A percentile compares a stretch with the other conserved stretches of the same genome.
Conservation (phyloP, 495 filamentous ascomycete genomes). For the Annulohypoxylon moriforme region DNA sequence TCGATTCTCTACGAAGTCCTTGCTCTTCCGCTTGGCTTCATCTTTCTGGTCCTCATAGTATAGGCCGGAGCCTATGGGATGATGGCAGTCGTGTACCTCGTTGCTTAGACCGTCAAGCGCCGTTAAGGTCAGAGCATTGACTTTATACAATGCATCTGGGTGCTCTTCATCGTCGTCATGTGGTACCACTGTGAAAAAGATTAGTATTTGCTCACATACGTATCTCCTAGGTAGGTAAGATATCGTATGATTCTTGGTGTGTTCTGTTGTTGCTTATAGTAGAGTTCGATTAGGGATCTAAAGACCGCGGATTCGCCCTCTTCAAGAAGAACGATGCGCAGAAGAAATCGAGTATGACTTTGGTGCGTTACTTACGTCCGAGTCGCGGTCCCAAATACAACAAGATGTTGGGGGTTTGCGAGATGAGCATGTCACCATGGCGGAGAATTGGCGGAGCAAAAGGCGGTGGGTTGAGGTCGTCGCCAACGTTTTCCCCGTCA, state of each 20-base stretch:
- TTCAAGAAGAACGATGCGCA: background rate
- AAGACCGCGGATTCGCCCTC: background rate
- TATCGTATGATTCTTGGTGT: background rate
- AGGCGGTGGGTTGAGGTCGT: slow-evolving; percentile 66
- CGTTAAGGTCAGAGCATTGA: slow-evolving; percentile 70
- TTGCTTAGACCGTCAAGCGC: slow-evolving; percentile 72
- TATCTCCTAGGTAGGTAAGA: too few species aligned
- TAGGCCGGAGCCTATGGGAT: slow-evolving; percentile 64
- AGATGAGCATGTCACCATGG: slow-evolving; percentile 67
- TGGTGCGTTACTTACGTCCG: slow-evolving; percentile 41
- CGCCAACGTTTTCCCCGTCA: slow-evolving; percentile 50
- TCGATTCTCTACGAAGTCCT: slow-evolving; percentile 65
- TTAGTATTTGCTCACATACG: background rate
- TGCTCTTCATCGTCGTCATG: slow-evolving; percentile 53
- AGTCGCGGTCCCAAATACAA: slow-evolving; percentile 67
- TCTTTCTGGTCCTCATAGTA: slow-evolving; percentile 78
- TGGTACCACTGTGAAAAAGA: slow-evolving; percentile 50
- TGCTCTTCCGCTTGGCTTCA: slow-evolving; percentile 62
- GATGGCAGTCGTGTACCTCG: slow-evolving; percentile 75
- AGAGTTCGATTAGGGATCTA: background rate
- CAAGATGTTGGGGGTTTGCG: slow-evolving; percentile 73
- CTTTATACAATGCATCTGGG: slow-evolving; percentile 57
- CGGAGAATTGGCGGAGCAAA: slow-evolving; percentile 70
- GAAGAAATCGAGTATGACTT: background rate
- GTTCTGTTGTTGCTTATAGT: background rate